Base-by-base conservation (phyloP, 345 rosid species). In the Citrus unshiu region DNA sequence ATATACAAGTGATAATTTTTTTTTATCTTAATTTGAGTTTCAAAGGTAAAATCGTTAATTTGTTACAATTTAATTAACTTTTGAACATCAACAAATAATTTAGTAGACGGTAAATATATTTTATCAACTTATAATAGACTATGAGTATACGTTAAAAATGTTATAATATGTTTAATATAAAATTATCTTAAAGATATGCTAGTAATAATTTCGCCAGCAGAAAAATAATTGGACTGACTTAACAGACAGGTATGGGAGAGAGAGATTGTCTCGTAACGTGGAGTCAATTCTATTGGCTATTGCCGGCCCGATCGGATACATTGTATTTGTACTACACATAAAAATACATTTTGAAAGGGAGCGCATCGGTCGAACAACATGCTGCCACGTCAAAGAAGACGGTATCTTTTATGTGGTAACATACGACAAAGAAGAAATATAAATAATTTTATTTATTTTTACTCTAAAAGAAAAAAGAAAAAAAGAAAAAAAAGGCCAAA, bases 1-100 rank as follows among this genome's bases (percentile, higher is more conserved):
- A 9, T 40, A 2, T 40, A 2, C 0, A 40, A 40, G 0, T 40
- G 0, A 40, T 0, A 35, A 35, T 6, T 35, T 35, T 40, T 0
- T 0, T 9, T 40, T 40, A 40, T 9, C 12, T 40, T 40, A 40
- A 9, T 40, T 40, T 40, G 0, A 9, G 1, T 40, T 40, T 40
- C 3, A 40, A 9, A 9, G 1, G 0, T 2, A 40, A 40, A 9
- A 40, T 40, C 0, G 0, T 35, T 2, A 40, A 40, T 40, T 40
- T 9, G 0, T 9, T 9, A 40, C 0, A 40, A 40, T 40, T 40
- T 0, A 40, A 35, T 40, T 9, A 9, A 40, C 0, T 32, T 32
- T 3, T 32, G 34, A 32, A 32, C 34, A 3, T 32, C 4, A 3
- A 32, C 0, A 4, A 32, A 32, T 0, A 32, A 32, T 32, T 32